A percentile compares a stretch with the other conserved stretches of the same genome.
These are phyloP conservation scores for Solanum chiquidenum DNA, from an alignment of 257 asterid genomes.

Conservation along the genomic window DNA sequence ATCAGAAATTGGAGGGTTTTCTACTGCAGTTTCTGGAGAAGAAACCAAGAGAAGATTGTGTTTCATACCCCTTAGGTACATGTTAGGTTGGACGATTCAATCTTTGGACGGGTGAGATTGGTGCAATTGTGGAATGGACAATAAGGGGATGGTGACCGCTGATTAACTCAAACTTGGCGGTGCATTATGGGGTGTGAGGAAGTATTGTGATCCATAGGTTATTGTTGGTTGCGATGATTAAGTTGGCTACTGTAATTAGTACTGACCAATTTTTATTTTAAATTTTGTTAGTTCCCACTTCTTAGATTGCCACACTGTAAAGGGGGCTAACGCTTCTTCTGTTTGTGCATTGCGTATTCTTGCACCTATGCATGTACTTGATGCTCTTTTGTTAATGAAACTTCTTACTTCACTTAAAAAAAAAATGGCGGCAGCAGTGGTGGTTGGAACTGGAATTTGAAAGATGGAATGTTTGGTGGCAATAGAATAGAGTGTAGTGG, in stretches of 20 bases:
- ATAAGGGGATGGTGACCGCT: background rate
- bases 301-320: background rate
- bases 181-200: background rate
- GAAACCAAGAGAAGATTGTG: background rate
- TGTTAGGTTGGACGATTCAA: background rate
- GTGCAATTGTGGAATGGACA: background rate
- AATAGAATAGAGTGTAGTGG: background rate
- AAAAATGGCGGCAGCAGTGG: background rate
- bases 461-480: background rate
- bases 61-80: background rate
- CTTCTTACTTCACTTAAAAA: background rate
- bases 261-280: background rate
- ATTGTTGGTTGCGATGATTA: background rate
- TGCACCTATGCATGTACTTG: background rate
- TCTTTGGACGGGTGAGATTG: background rate
- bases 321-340: background rate
- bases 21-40: background rate
- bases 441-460: background rate
- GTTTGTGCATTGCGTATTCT: background rate
- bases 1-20: background rate
- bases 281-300: background rate
- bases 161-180: background rate
- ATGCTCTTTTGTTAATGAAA: background rate
- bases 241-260: background rate
- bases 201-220: background rate